These are phyloP conservation scores for Cyclotella cryptica DNA, from an alignment of 108 stramenopile species.

Conservation along the genomic window DNA sequence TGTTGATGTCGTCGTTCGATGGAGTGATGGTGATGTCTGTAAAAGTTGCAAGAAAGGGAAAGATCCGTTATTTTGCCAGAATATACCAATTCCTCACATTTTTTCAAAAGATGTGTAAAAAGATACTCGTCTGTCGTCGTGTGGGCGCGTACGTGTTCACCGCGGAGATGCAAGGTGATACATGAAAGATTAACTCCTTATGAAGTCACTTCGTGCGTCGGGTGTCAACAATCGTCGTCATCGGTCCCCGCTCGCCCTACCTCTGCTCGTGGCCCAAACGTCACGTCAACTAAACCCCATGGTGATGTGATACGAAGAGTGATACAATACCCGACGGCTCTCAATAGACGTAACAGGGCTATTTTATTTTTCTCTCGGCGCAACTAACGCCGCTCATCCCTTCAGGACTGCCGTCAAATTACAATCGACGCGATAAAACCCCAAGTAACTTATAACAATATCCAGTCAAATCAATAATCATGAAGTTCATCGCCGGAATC, in stretches of 20 bases:
- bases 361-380: too few relatives aligned
- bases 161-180: neutral
- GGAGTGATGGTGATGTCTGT: neutral
- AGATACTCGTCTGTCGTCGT: neutral
- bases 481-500: constrained; percentile 54
- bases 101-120: neutral
- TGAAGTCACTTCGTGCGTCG: neutral
- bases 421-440: too few relatives aligned
- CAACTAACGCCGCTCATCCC: too few relatives aligned
- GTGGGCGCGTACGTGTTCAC: neutral
- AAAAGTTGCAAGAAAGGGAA: neutral
- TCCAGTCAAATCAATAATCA: constrained; percentile 5
- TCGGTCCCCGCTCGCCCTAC: too few relatives aligned
- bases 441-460: neutral
- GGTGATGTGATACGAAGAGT: too few relatives aligned
- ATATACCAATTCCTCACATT: neutral
- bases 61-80: neutral
- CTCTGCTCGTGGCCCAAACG: too few relatives aligned
- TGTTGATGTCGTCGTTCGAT: constrained; percentile 8
- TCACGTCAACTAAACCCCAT: too few relatives aligned
- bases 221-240: too few relatives aligned
- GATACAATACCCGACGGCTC: too few relatives aligned
- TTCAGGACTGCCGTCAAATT: too few relatives aligned
- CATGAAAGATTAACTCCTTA: too few relatives aligned
- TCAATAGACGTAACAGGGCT: too few relatives aligned